These are phyloP conservation scores for Colletotrichum agaves DNA, from an alignment of 2,329 filamentous ascomycete species.

Conservation along the genomic window DNA sequence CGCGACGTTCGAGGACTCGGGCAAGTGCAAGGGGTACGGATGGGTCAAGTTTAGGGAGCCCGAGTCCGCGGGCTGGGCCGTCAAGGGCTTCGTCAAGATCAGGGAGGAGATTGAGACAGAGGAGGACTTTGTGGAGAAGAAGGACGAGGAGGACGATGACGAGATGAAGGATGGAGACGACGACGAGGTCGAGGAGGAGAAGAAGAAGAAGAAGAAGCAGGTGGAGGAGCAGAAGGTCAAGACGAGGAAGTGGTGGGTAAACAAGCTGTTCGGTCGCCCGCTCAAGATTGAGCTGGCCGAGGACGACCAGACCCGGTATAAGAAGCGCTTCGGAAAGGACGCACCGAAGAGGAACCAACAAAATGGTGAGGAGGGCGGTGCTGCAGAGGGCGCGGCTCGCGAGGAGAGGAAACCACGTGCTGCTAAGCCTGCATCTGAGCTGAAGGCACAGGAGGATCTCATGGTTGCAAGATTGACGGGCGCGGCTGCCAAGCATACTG, in stretches of 20 bases:
- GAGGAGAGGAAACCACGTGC: slow-evolving; percentile 50
- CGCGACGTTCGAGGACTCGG: slow-evolving; percentile 94
- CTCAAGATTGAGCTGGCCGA: slow-evolving; percentile 94
- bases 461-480: slow-evolving; percentile 75
- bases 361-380: slow-evolving; percentile 42
- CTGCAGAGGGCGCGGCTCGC: slow-evolving; percentile 35
- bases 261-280: slow-evolving; percentile 80
- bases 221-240: slow-evolving; percentile 61
- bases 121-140: slow-evolving; percentile 66
- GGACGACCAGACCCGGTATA: slow-evolving; percentile 88
- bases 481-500: slow-evolving; percentile 80
- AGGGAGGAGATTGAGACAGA: slow-evolving; percentile 72
- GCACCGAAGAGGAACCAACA: slow-evolving; percentile 54
- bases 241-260: slow-evolving; percentile 83
- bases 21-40: slow-evolving; percentile 97
- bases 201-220: slow-evolving; percentile 46
- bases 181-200: slow-evolving; percentile 47
- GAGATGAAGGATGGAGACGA: slow-evolving; percentile 51
- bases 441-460: slow-evolving; percentile 58
- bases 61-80: slow-evolving; percentile 75
- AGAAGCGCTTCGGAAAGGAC: slow-evolving; percentile 90
- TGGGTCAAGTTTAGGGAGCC: slow-evolving; percentile 92
- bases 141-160: slow-evolving; percentile 50
- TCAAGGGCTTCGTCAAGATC: slow-evolving; percentile 83
- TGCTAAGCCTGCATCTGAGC: slow-evolving; percentile 40